A percentile compares a stretch with the other conserved stretches of the same genome.
Conservation (phyloP, 768 basidiomycete genomes). For the Melanogaster broomeanus region DNA sequence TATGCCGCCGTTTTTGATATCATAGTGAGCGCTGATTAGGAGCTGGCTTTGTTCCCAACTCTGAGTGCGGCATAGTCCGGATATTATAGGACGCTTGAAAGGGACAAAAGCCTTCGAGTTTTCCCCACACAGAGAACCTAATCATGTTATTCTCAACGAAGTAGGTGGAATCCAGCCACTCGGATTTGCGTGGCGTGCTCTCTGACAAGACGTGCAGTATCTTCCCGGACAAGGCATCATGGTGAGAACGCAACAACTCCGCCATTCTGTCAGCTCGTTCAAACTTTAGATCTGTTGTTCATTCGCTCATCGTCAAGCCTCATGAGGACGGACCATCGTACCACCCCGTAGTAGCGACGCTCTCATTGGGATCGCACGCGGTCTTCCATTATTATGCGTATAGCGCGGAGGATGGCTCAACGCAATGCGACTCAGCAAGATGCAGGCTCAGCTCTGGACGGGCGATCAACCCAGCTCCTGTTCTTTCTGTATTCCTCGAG, state of each 20-base stretch:
- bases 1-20: conserved; percentile 68
- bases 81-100: conserved; percentile 70
- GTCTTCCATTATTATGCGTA: conserved; percentile 85
- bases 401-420: conserved; percentile 19
- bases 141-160: conserved; percentile 91
- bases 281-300: background rate
- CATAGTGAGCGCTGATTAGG: conserved; percentile 51
- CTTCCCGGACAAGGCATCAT: conserved; percentile 91
- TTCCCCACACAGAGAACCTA: conserved; percentile 70
- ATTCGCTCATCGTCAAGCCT: conserved; percentile 56
- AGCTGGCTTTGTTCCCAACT: conserved; percentile 1
- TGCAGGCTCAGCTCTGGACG: conserved; percentile 40
- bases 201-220: conserved; percentile 52
- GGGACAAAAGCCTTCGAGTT: conserved; percentile 61
- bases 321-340: conserved; percentile 94
- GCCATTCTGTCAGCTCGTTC: conserved; percentile 2
- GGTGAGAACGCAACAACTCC: conserved; percentile 45
- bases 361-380: conserved; percentile 83
- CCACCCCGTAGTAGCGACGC: conserved; percentile 84
- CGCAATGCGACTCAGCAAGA: conserved; percentile 17
- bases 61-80: conserved; percentile 56
- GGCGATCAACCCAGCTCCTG: conserved; percentile 62
- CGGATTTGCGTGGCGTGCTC: conserved; percentile 4
- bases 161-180: conserved; percentile 34
- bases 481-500: conserved; percentile 77